A percentile compares a stretch with the other conserved stretches of the same genome.
Conservation (phyloP, 2,329 filamentous ascomycete species). For the Neofusicoccum sp. region DNA sequence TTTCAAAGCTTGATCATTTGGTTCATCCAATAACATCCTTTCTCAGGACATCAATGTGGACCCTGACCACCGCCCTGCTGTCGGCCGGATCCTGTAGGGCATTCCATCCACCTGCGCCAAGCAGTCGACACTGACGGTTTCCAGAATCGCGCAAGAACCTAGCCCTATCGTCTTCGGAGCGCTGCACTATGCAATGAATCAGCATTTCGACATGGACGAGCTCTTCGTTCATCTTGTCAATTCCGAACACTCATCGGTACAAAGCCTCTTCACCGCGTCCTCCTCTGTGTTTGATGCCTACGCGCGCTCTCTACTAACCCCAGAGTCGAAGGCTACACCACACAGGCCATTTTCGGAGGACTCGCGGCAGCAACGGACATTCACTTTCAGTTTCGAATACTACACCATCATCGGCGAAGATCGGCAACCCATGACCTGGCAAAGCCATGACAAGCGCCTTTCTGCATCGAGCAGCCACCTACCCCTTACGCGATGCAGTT, state of each 20-base stretch:
- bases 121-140: not conserved
- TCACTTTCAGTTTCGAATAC: constrained; percentile 65
- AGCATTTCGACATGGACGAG: constrained; percentile 63
- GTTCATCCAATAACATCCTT: not conserved
- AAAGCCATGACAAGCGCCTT: constrained; percentile 52
- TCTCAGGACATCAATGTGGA: constrained; percentile 35
- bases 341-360: constrained; percentile 50
- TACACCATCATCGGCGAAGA: constrained; percentile 60
- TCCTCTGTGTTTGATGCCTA: not conserved
- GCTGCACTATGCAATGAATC: constrained; percentile 57
- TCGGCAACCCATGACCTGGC: constrained; percentile 60
- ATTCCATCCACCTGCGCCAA: not conserved
- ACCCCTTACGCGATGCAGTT: constrained; percentile 59
- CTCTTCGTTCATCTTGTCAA: constrained; percentile 56
- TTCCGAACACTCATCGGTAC: constrained; percentile 38
- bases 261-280: constrained; percentile 11
- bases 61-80: constrained; percentile 43
- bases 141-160: constrained; percentile 57
- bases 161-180: constrained; percentile 60
- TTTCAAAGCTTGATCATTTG: not conserved
- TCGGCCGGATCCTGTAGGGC: constrained; percentile 55
- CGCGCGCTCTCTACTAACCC: constrained; percentile 20
- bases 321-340: constrained; percentile 15
- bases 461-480: constrained; percentile 47
- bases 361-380: constrained; percentile 53